These are phyloP conservation scores for Euclidium syriacum DNA, from an alignment of 345 rosid genomes.

Conservation along the genomic window DNA sequence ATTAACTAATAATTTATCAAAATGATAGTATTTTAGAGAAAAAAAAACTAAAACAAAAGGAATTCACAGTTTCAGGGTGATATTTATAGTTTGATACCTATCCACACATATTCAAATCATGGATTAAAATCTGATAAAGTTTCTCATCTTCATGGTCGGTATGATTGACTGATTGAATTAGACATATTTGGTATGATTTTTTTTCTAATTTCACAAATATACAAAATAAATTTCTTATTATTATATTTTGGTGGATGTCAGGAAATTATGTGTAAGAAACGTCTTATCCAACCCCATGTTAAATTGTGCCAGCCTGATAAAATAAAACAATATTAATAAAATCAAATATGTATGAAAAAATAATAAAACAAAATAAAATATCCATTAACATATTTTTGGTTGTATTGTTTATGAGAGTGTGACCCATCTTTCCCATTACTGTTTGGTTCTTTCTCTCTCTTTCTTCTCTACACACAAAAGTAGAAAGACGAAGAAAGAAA, in stretches of 20 bases:
- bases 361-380: neutral
- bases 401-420: neutral
- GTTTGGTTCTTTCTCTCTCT: conserved; percentile 10
- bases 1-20: too few species aligned
- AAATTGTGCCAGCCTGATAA: conserved; percentile 24
- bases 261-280: conserved; percentile 20
- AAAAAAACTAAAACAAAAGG: too few species aligned
- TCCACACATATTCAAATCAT: neutral
- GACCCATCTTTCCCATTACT: conserved; percentile 26
- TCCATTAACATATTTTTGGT: neutral
- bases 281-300: conserved; percentile 28
- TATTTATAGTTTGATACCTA: too few species aligned
- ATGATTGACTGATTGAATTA: conserved; percentile 17
- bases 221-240: neutral
- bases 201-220: neutral
- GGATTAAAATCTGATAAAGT: neutral
- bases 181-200: neutral
- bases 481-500: conserved; percentile 25
- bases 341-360: neutral
- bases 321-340: neutral
- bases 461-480: conserved; percentile 12
- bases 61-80: too few species aligned
- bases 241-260: conserved; percentile 11
- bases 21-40: too few species aligned
- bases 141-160: neutral